phyloP scores from a whole-genome alignment of 1,139 yeast genomes.

The Saccharomyces hybrid region DNA sequence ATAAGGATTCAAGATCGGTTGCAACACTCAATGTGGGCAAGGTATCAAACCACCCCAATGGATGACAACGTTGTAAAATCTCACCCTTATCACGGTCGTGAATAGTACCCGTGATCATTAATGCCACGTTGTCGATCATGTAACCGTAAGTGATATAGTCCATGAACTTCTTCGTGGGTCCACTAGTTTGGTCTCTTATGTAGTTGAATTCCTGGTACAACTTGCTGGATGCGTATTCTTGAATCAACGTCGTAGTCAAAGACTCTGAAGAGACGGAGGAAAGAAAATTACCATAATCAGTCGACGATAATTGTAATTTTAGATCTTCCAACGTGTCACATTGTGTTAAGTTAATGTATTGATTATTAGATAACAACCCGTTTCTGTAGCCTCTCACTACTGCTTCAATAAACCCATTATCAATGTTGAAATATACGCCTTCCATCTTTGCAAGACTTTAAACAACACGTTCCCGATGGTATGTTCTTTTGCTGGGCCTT shows the following conservation, averaged over 20 bases:
- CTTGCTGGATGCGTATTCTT: constrained; percentile 67
- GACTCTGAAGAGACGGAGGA: constrained; percentile 75
- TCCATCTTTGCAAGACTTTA: constrained; percentile 46
- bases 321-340: constrained; percentile 92
- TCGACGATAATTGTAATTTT: constrained; percentile 85
- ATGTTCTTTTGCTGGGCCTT: not conserved
- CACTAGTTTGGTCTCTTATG: constrained; percentile 74
- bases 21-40: constrained; percentile 92
- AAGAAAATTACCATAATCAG: constrained; percentile 89
- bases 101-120: constrained; percentile 93
- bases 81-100: constrained; percentile 90
- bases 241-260: constrained; percentile 68
- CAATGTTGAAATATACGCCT: constrained; percentile 79
- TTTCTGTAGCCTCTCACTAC: constrained; percentile 89
- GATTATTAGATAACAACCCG: constrained; percentile 68
- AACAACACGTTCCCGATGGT: not conserved
- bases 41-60: constrained; percentile 97
- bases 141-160: constrained; percentile 91
- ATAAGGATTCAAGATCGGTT: constrained; percentile 84
- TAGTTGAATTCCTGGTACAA: constrained; percentile 79
- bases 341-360: constrained; percentile 86
- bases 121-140: constrained; percentile 95
- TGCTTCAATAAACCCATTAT: constrained; percentile 86
- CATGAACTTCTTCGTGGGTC: constrained; percentile 71
- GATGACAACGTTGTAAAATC: constrained; percentile 83